These are phyloP conservation scores for Lanmaoa pseudosensibilis DNA, from an alignment of 768 basidiomycete genomes.

Conservation along the genomic window DNA sequence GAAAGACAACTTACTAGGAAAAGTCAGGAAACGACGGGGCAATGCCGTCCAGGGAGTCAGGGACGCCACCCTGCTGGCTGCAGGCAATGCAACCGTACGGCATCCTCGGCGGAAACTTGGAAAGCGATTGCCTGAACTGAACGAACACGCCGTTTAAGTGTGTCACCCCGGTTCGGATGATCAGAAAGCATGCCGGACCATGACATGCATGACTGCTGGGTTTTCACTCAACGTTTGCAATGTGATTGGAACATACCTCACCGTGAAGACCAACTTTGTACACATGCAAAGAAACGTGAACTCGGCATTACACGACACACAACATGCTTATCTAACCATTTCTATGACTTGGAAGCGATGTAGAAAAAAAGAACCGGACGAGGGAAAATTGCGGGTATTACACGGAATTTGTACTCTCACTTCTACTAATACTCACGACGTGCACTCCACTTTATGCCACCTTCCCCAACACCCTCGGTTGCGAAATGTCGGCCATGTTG, in stretches of 20 bases:
- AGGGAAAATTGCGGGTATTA: slow-evolving; percentile 19
- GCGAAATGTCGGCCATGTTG: slow-evolving; percentile 84
- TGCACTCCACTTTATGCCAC: slow-evolving; percentile 14
- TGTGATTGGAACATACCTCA: no score
- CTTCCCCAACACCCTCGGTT: slow-evolving; percentile 73
- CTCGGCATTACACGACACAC: neutral
- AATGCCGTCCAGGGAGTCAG: neutral
- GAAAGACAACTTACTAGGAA: neutral
- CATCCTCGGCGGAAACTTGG: neutral
- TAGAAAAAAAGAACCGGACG: neutral
- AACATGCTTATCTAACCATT: neutral
- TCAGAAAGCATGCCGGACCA: no score
- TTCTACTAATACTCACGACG: neutral
- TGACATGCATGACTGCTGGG: no score
- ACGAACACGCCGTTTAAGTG: no score
- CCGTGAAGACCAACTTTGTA: no score
- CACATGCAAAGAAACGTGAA: neutral
- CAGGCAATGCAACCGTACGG: neutral
- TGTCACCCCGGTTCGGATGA: no score
- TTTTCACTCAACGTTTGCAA: no score
- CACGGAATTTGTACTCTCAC: slow-evolving; percentile 13
- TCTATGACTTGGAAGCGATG: no score
- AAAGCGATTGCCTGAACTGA: no score
- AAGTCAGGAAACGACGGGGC: neutral
- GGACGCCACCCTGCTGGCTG: neutral